Base-by-base conservation (phyloP, 2,329 filamentous ascomycete species). In the Phialocephala sp. region DNA sequence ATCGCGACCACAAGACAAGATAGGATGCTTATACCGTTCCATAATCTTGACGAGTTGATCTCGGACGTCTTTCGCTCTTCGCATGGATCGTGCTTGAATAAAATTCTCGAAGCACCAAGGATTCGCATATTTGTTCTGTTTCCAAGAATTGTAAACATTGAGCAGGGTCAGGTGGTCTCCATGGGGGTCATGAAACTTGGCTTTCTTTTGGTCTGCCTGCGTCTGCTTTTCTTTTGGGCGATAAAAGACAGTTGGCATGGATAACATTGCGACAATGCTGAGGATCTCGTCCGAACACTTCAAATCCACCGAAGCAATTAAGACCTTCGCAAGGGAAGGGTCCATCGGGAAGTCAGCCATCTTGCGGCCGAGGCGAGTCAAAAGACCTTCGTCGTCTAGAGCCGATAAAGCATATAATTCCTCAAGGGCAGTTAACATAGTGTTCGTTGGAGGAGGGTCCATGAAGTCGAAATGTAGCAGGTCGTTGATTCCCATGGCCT, bases 281-380 rank as follows among this genome's bases (percentile, higher is more conserved):
- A 99, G 87, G 74, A 98, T 89, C 79, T 99, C 95, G 32, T 99
- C 95, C 0, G 92, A 94, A 79, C 96, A 99, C 35, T 90, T 86
- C 70, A 96, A 86, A 56, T 97, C 92, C 1, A 97, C 91, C 0
- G 92, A 92, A 12, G 89, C 90, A 68, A 99, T 96, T 1, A 99
- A 85, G 0, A 93, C 89, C 78, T 98, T 99, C 61, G 94, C 92
- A 0, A 98, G 84, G 0, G 92, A 89, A 0, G 95, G 95, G 64
- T 98, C 94, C 93, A 98, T 98, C 0, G 95, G 95, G 77, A 98
- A 98, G 75, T 99, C 94, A 12, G 95, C 94, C 94, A 99, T 98
- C 77, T 97, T 97, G 55, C 95, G 88, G 8, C 95, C 95, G 1
- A 97, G 85, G 8, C 95, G 89, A 0, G 95, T 99, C 1, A 99